Evolutionary conservation across 768 basidiomycete genomes (phyloP).

Genomic region (Boletus tomentosulus): DNA sequence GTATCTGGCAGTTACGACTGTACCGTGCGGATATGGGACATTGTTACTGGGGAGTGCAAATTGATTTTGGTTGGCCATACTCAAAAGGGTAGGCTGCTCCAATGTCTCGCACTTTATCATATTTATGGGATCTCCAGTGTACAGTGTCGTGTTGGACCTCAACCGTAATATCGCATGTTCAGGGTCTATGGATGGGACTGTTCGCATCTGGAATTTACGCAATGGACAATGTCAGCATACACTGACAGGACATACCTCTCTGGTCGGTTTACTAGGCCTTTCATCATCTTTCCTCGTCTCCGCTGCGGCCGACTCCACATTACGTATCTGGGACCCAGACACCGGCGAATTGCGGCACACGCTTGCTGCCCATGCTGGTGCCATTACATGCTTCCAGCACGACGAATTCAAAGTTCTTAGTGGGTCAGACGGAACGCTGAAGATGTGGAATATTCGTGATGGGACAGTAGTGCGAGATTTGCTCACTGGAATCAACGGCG

Average conservation of each 20-base stretch:
- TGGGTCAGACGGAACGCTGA: slow-evolving; percentile 92
- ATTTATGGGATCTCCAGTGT: slow-evolving; percentile 51
- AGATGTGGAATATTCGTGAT: slow-evolving; percentile 95
- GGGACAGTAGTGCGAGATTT: slow-evolving; percentile 85
- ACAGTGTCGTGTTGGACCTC: slow-evolving; percentile 90
- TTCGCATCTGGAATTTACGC: slow-evolving; percentile 88
- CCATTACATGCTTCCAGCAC: slow-evolving; percentile 99
- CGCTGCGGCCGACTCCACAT: slow-evolving; percentile 92
- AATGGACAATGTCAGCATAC: slow-evolving; percentile 78
- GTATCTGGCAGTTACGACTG: slow-evolving; percentile 97
- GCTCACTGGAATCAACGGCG: slow-evolving; percentile 86
- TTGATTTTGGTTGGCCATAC: slow-evolving; percentile 84
- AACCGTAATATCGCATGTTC: slow-evolving; percentile 88
- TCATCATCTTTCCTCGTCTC: slow-evolving; percentile 90
- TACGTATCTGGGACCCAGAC: slow-evolving; percentile 92
- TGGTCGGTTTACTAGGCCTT: slow-evolving; percentile 89
- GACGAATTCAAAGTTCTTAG: slow-evolving; percentile 97
- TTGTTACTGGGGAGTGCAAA: slow-evolving; percentile 75
- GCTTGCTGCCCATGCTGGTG: slow-evolving; percentile 87
- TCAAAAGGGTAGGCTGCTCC: slow-evolving; percentile 66
- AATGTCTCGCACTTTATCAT: slow-evolving; percentile 7
- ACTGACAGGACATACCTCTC: slow-evolving; percentile 87
- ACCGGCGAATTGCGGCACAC: slow-evolving; percentile 76
- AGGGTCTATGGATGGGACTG: slow-evolving; percentile 97
- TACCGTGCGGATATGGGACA: slow-evolving; percentile 94